Evolutionary conservation across 441 rosid species (phyloP), one percentile per base, ranked within the genome.

Genomic region (Mallotus japonicus): DNA sequence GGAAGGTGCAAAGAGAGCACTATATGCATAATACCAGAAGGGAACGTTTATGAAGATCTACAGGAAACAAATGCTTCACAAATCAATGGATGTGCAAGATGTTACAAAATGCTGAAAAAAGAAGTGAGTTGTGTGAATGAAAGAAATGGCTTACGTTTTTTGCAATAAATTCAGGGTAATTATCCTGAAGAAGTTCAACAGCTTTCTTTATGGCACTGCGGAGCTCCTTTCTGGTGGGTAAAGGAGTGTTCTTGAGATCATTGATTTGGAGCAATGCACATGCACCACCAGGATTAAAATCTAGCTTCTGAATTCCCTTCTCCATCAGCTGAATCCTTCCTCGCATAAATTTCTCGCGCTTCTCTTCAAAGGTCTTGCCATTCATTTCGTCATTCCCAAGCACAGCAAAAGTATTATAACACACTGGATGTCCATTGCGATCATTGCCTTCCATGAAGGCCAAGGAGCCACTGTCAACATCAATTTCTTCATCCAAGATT

Each of bases 11-110:
- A 85, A 28, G 6, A 87, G 22, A 22, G 87, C 78, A 67, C 79
- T 79, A 51, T 85, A 81, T 13, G 90, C 88, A 12, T 82, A 87
- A 63, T 77, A 85, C 87, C 90, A 85, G 73, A 83, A 85, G 1
- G 88, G 90, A 61, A 79, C 88, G 68, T 87, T 85, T 76, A 85
- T 81, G 62, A 87, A 83, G 46, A 87, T 79, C 90, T 87, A 61
- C 77, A 70, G 53, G 11, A 59, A 59, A 22, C n/a, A 46, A 34
- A 42, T 17, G 12, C 49, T 10, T 7, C 9, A 7, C 49, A 44
- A 44, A 44, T 44, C 1, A 44, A 44, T 2, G 12, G 49, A 44
- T 44, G 12, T 42, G 46, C 46, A 42, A 8, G 9, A 6, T 42
- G 46, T 42, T 5, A 8, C 8, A 42, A 42, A 44, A 44, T 8